A percentile compares a stretch with the other conserved stretches of the same genome.
These are phyloP conservation scores for Macrophomina phaseolina DNA, from an alignment of 2,329 filamentous ascomycete species.

Conservation along the genomic window DNA sequence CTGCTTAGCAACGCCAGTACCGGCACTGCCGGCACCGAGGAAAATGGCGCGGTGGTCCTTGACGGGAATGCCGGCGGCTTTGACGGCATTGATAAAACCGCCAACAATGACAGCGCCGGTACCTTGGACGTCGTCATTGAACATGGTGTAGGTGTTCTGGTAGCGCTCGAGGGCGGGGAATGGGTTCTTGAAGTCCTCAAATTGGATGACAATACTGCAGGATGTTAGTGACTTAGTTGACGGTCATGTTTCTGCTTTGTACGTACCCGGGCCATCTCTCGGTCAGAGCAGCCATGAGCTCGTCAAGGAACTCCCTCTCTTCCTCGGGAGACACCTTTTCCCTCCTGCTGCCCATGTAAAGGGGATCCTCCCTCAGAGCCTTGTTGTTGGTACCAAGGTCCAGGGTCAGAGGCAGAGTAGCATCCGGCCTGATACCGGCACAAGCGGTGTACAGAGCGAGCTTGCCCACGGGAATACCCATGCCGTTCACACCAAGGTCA, in stretches of 20 bases:
- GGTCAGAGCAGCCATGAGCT: constrained; percentile 90
- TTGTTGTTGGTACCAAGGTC: constrained; percentile 70
- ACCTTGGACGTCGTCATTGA: constrained; percentile 98
- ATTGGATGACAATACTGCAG: constrained; percentile 77
- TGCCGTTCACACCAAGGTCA: constrained; percentile 94
- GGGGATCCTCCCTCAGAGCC: constrained; percentile 72
- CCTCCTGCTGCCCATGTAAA: constrained; percentile 89
- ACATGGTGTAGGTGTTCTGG: constrained; percentile 87
- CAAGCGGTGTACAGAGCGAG: constrained; percentile 93
- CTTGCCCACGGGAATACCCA: constrained; percentile 98
- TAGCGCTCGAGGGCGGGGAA: constrained; percentile 94
- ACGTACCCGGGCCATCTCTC: constrained; percentile 73
- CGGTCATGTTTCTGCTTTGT: constrained; percentile 19
- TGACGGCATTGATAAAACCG: constrained; percentile 77
- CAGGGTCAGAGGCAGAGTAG: constrained; percentile 66
- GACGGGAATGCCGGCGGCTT: constrained; percentile 81
- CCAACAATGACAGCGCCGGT: constrained; percentile 94
- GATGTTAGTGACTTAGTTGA: constrained; percentile 38
- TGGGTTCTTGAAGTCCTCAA: constrained; percentile 97
- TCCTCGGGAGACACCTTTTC: constrained; percentile 79
- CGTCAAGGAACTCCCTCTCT: constrained; percentile 92
- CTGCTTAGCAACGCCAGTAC: constrained; percentile 97
- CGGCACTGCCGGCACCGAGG: constrained; percentile 92
- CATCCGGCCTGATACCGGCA: constrained; percentile 86
- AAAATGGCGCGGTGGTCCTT: constrained; percentile 95